phyloP scores from a whole-genome alignment of 768 basidiomycete species.

The Naganishia friedmannii region DNA sequence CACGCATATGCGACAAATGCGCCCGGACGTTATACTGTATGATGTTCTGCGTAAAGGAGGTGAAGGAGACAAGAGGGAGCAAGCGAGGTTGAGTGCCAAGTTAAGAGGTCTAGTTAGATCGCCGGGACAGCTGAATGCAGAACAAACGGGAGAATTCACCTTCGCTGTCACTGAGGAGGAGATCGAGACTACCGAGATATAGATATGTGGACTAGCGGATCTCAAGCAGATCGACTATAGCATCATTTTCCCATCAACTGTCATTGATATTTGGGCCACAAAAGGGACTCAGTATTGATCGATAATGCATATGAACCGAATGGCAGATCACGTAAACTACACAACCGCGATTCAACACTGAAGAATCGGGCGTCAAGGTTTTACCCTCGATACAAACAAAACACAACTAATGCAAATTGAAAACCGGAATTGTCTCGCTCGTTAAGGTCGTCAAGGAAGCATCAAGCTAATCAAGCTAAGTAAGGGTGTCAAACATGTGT shows the following conservation, averaged over 20 bases:
- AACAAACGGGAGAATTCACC: conserved; percentile 4
- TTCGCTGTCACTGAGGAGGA: conserved; percentile 2
- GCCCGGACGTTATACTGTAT: conserved; percentile 27
- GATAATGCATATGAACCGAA: conserved; percentile 9
- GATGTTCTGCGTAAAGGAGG: conserved; percentile 24
- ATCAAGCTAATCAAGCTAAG: not conserved
- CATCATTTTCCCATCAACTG: no score
- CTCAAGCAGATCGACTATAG: no score
- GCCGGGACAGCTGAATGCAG: not conserved
- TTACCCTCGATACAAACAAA: not conserved
- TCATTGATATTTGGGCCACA: no score
- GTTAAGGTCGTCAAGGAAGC: conserved; percentile 13
- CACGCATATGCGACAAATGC: conserved; percentile 15
- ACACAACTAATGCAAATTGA: no score
- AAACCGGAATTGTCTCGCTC: not conserved
- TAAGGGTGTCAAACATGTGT: not conserved
- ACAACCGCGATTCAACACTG: conserved; percentile 17
- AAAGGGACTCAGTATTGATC: not conserved
- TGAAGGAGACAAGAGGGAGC: conserved; percentile 27
- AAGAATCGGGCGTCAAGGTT: conserved; percentile 5
- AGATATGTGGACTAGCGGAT: no score
- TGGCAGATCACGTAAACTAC: not conserved
- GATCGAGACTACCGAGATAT: not conserved
- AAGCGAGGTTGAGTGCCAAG: conserved; percentile 19
- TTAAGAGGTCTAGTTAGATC: conserved; percentile 23